Conservation (phyloP, 345 rosid species). For the Hevea brasiliensis region DNA sequence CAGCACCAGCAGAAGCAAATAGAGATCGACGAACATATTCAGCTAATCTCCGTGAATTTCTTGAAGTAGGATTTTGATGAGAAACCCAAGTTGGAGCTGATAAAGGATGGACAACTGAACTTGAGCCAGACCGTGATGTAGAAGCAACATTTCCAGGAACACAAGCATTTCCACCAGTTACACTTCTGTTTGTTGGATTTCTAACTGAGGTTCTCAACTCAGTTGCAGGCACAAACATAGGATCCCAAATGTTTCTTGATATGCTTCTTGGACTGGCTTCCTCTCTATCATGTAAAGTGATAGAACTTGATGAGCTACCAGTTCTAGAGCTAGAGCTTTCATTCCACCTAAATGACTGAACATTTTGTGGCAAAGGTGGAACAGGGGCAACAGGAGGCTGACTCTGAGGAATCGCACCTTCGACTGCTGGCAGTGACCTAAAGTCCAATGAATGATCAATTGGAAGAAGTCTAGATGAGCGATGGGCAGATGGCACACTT, state of each 20-base stretch:
- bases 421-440: constrained; percentile 40
- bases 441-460: constrained; percentile 47
- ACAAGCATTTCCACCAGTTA: constrained; percentile 30
- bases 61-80: constrained; percentile 47
- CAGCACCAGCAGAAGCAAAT: constrained; percentile 49
- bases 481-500: constrained; percentile 39
- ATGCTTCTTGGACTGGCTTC: constrained; percentile 47
- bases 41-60: constrained; percentile 58
- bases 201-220: constrained; percentile 43
- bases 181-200: constrained; percentile 41
- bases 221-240: constrained; percentile 49
- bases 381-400: constrained; percentile 43
- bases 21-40: constrained; percentile 73
- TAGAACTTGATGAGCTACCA: constrained; percentile 41
- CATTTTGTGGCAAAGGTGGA: constrained; percentile 51
- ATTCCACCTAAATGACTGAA: constrained; percentile 56
- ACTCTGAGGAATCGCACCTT: constrained; percentile 32
- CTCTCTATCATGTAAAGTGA: constrained; percentile 42
- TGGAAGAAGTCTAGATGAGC: constrained; percentile 43
- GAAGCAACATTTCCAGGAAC: constrained; percentile 52
- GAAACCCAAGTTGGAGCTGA: constrained; percentile 48
- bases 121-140: constrained; percentile 46
- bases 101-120: constrained; percentile 49
- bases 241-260: constrained; percentile 46
- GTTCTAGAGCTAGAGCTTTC: constrained; percentile 46